Base-by-base conservation (phyloP, 768 basidiomycete species). In the Mycena floridula region DNA sequence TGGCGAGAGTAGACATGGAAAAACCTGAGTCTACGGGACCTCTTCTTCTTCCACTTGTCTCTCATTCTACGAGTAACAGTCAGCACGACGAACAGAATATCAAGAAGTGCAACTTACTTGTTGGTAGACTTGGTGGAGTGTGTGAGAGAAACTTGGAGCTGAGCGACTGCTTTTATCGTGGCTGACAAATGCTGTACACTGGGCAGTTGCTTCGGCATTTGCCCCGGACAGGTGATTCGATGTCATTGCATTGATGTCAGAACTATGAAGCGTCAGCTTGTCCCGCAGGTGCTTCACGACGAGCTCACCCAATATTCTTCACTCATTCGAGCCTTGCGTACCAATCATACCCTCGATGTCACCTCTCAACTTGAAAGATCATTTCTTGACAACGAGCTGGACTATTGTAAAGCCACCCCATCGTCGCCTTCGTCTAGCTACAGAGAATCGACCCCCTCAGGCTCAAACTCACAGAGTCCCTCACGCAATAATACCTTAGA, bases 41-140 rank as follows among this genome's bases (percentile, higher is more conserved):
- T 79, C 77, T 92, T 92, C 73, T 92, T 92, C 82, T 90, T 90
- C 89, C 89, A 91, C 83, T 91, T 91, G 69, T 90, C 89, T 87
- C 89, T 89, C 89, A 90, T 91, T 53, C 79, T 85, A 43, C 38
- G 23, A 39, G 11, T 9, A 16, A 9, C 28, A 32, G 28, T 32
- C 28, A 32, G 28, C 16, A 32, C 28, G 9, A 9, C 11, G 40
- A 28, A 5, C 18, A 21, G 25, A 38, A n/a, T n/a, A 9, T 21
- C 24, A 20, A 21, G 12, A 32, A 32, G 11, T 9, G 28, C 28
- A 9, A 16, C 28, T 16, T 32, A 32, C 28, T 9, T 32, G 28
- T 32, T 32, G 28, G n/a, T 32, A 57, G 54, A 60, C 54, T 57
- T 56, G 60, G 57, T 49, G 52, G 54, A 49, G 38, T 45, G 16